phyloP scores from a whole-genome alignment of 139 green algal genomes.

The Zygnema circumcarinatum region DNA sequence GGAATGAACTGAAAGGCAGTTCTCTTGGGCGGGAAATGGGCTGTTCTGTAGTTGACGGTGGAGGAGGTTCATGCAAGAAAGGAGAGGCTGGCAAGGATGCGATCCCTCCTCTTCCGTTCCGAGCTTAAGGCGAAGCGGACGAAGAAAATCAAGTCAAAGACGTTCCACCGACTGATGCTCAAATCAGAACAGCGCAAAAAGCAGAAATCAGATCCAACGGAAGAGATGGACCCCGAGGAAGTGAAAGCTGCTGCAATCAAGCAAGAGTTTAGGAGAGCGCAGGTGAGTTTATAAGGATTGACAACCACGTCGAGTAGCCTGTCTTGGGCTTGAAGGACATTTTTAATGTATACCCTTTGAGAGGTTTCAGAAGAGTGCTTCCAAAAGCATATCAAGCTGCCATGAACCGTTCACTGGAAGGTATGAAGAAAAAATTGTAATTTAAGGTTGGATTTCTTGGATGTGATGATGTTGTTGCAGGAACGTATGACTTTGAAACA shows the following conservation, averaged over 20 bases:
- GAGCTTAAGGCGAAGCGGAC: slow-evolving; percentile 88
- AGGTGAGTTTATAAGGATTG: too few species aligned
- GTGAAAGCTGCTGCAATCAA: slow-evolving; percentile 38
- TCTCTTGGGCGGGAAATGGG: background rate
- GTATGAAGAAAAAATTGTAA: background rate
- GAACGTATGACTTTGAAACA: slow-evolving; percentile 95
- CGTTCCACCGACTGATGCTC: slow-evolving; percentile 58
- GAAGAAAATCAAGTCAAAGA: slow-evolving; percentile 88
- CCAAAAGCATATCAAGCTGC: background rate
- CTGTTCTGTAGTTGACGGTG: slow-evolving; percentile 68
- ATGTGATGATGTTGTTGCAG: too few species aligned
- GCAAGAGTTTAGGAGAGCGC: slow-evolving; percentile 45
- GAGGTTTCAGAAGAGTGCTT: background rate
- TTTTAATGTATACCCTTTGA: background rate
- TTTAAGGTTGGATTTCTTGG: background rate
- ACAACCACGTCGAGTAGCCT: slow-evolving; percentile 66
- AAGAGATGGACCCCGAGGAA: slow-evolving; percentile 37
- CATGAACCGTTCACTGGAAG: background rate
- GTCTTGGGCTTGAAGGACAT: slow-evolving; percentile 62
- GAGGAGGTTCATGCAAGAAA: slow-evolving; percentile 71
- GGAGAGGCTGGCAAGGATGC: slow-evolving; percentile 67
- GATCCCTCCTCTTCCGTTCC: slow-evolving; percentile 87
- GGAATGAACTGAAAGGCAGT: background rate
- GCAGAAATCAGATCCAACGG: slow-evolving; percentile 11
- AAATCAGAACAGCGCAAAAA: slow-evolving; percentile 59